Percentiles rank a stretch among this genome's conserved stretches.
Evolutionary conservation across 192 early-diverging fungal species (phyloP).

Genomic region (Spizellomyces punctatus): DNA sequence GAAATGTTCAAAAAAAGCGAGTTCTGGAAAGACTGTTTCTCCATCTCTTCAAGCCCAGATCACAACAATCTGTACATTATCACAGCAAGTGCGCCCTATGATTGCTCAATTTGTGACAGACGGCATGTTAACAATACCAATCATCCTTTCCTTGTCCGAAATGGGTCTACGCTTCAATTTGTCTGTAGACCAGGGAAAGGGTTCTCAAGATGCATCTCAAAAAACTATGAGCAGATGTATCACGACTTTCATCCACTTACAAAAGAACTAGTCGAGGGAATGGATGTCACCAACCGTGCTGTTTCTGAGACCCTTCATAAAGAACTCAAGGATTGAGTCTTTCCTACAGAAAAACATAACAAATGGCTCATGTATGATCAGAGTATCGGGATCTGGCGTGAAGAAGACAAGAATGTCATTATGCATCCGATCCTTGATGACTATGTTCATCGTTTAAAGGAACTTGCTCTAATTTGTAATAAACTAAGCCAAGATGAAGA

Average conservation of each 20-base stretch:
- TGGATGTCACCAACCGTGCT: not conserved
- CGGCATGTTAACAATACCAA: constrained; percentile 13
- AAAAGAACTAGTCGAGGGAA: not conserved
- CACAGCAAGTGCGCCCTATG: not conserved
- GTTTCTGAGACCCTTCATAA: not conserved
- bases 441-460: not conserved
- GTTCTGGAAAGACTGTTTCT: not conserved
- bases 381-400: constrained; percentile 1
- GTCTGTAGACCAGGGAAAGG: constrained; percentile 14
- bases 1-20: constrained; percentile 2
- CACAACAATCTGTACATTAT: constrained; percentile 3
- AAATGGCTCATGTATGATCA: not conserved
- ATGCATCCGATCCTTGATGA: not conserved
- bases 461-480: not conserved
- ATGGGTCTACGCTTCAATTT: not conserved
- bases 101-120: constrained; percentile 13
- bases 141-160: constrained; percentile 19
- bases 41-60: not conserved
- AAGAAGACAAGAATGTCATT: not conserved
- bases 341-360: not conserved
- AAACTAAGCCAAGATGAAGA: constrained; percentile 2
- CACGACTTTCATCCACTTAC: not conserved
- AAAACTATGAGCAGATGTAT: not conserved
- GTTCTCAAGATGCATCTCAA: not conserved
- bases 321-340: not conserved